Conservation (phyloP, 106 monocot species). For the Dendrobium huoshanense region DNA sequence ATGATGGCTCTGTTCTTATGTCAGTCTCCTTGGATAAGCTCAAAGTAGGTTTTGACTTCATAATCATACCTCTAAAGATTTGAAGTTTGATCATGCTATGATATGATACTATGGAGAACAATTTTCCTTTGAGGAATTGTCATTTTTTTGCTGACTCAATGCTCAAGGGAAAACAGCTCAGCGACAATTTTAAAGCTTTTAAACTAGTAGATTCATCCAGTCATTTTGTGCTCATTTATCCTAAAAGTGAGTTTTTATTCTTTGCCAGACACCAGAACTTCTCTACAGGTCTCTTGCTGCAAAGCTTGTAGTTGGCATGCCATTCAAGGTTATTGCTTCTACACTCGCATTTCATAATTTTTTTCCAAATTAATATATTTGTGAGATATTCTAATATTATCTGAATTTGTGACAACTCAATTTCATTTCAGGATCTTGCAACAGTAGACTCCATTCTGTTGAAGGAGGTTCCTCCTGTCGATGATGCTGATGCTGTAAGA, state of each 20-base stretch:
- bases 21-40: constrained; percentile 79
- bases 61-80: background rate
- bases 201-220: background rate
- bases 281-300: constrained; percentile 86
- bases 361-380: background rate
- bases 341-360: background rate
- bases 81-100: background rate
- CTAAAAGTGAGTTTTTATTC: constrained; percentile 5
- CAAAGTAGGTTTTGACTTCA: constrained; percentile 43
- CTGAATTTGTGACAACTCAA: constrained; percentile 11
- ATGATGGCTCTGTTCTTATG: constrained; percentile 99
- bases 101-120: background rate
- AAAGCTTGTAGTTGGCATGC: constrained; percentile 98
- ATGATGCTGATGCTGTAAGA: constrained; percentile 83
- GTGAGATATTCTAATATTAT: background rate
- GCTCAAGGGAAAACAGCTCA: background rate
- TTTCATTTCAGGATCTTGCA: constrained; percentile 77
- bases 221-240: background rate
- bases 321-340: constrained; percentile 74
- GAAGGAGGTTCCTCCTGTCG: constrained; percentile 73
- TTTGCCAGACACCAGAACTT: constrained; percentile 79
- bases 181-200: background rate
- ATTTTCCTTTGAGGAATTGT: background rate
- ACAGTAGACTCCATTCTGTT: constrained; percentile 97
- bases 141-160: background rate